Evolutionary conservation across 305 asterid species (phyloP).

Genomic region (Fraxinus latifolia): DNA sequence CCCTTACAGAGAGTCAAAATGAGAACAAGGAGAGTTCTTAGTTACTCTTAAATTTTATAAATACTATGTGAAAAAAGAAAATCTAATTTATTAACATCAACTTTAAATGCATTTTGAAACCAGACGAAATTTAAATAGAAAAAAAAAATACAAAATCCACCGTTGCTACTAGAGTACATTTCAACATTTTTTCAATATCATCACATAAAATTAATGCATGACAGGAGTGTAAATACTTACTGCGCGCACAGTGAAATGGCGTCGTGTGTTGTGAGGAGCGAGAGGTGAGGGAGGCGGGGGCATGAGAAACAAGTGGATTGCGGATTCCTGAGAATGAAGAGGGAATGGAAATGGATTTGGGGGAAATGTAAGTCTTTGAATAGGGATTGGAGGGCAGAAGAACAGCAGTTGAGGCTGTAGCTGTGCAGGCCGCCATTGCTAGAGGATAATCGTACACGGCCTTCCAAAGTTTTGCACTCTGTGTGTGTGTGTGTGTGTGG

Average conservation of each 20-base stretch:
- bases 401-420: slow-evolving; percentile 46
- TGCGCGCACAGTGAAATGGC: slow-evolving; percentile 55
- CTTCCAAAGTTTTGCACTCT: not conserved
- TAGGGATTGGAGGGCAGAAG: slow-evolving; percentile 34
- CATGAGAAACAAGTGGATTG: slow-evolving; percentile 32
- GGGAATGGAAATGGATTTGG: slow-evolving; percentile 37
- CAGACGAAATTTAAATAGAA: not conserved
- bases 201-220: not conserved
- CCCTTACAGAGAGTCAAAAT: not conserved
- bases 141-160: not conserved
- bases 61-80: not conserved
- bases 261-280: slow-evolving; percentile 35
- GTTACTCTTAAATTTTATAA: not conserved
- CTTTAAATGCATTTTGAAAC: not conserved
- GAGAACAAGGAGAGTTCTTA: not conserved
- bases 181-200: not conserved
- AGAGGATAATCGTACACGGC: not conserved
- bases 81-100: not conserved
- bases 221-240: slow-evolving; percentile 29
- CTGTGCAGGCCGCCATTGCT: slow-evolving; percentile 40
- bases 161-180: not conserved
- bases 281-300: slow-evolving; percentile 38
- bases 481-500: not conserved
- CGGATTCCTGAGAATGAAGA: slow-evolving; percentile 56
- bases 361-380: slow-evolving; percentile 38